Percentiles rank a stretch among this genome's conserved stretches.
Conservation (phyloP, 345 rosid species). For the Raphanus sativus region DNA sequence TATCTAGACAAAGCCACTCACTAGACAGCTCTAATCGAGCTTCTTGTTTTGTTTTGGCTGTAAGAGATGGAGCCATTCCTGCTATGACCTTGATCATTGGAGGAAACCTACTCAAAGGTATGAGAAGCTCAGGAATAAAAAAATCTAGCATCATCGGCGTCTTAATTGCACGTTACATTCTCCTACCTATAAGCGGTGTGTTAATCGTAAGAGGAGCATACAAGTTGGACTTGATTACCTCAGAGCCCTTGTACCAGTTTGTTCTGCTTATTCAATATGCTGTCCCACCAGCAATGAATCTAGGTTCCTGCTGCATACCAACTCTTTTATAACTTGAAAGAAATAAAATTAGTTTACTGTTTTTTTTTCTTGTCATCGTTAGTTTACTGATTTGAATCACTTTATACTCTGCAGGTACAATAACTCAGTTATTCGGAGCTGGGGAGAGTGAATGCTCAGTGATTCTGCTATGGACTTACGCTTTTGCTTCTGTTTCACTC, state of each 20-base stretch:
- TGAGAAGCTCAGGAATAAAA: constrained; percentile 48
- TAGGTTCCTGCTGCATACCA: constrained; percentile 42
- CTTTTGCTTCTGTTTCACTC: constrained; percentile 58
- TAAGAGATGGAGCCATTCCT: constrained; percentile 70
- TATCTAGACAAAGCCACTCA: neutral
- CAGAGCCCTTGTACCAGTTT: constrained; percentile 65
- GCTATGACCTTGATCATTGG: constrained; percentile 62
- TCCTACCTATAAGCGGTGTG: constrained; percentile 58
- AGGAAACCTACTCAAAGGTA: constrained; percentile 59
- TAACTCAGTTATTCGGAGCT: constrained; percentile 60
- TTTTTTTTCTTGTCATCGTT: no score
- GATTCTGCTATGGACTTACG: constrained; percentile 65
- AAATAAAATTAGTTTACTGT: neutral
- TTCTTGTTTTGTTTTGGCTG: neutral
- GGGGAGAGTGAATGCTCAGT: constrained; percentile 74
- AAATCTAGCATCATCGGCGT: constrained; percentile 46
- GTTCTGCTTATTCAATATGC: constrained; percentile 62
- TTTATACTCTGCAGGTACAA: constrained; percentile 46
- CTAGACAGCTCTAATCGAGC: neutral
- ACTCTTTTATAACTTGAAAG: neutral
- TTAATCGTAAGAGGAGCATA: constrained; percentile 52
- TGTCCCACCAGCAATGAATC: constrained; percentile 76
- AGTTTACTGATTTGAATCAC: neutral
- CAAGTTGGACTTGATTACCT: constrained; percentile 43
- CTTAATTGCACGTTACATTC: constrained; percentile 49